These are phyloP conservation scores for Mangifera indica DNA, from an alignment of 345 rosid genomes.

Conservation along the genomic window DNA sequence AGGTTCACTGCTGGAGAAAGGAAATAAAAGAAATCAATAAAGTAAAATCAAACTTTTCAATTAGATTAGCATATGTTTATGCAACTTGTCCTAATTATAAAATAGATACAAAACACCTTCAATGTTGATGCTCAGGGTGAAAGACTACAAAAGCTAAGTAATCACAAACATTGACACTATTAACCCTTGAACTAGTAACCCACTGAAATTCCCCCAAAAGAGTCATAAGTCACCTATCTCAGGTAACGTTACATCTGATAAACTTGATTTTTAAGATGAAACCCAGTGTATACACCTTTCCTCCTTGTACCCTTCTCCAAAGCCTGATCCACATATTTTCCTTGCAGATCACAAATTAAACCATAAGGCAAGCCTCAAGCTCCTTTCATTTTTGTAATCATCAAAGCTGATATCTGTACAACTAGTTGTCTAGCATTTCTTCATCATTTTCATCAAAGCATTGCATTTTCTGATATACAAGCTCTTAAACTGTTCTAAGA, in stretches of 20 bases:
- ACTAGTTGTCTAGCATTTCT: neutral
- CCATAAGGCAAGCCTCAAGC: neutral
- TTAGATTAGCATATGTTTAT: neutral
- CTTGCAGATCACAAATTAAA: neutral
- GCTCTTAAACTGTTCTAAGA: neutral
- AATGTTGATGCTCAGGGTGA: neutral
- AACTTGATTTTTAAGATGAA: conserved; percentile 3
- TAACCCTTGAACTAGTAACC: neutral
- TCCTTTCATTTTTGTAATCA: neutral
- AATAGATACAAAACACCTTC: neutral
- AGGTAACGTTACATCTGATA: neutral
- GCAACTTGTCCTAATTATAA: neutral
- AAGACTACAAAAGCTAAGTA: neutral
- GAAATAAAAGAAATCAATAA: conserved; percentile 26
- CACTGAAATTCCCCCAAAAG: neutral
- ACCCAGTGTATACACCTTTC: neutral
- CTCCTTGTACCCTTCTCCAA: neutral
- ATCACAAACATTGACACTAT: neutral
- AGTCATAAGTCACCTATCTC: neutral
- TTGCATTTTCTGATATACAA: neutral
- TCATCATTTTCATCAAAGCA: neutral
- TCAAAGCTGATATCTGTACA: neutral
- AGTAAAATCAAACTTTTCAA: neutral
- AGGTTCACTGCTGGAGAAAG: conserved; percentile 54
- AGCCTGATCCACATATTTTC: neutral